phyloP scores from a whole-genome alignment of 2,329 filamentous ascomycete genomes.

The Cladophialophora yegresii region DNA sequence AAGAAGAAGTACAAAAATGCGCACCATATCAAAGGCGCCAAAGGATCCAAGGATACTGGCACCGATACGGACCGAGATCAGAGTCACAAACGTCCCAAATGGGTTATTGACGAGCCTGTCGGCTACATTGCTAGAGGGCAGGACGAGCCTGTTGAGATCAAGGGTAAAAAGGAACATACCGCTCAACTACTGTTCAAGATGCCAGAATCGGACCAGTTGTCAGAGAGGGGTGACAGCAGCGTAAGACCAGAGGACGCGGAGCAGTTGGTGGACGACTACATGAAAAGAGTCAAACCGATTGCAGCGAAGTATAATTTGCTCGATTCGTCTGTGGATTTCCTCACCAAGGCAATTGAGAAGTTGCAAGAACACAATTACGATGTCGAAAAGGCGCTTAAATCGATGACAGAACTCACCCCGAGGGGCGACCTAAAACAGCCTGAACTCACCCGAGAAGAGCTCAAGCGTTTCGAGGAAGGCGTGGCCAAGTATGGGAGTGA shows the following conservation, averaged over 20 bases:
- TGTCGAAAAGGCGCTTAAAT: constrained; percentile 67
- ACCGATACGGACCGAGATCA: constrained; percentile 80
- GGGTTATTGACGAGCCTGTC: constrained; percentile 86
- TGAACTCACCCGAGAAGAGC: constrained; percentile 71
- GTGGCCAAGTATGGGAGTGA: constrained; percentile 90
- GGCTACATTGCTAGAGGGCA: constrained; percentile 85
- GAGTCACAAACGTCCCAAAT: constrained; percentile 81
- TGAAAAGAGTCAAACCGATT: constrained; percentile 67
- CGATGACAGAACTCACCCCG: constrained; percentile 67
- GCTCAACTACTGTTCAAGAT: constrained; percentile 78
- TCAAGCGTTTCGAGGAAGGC: constrained; percentile 89
- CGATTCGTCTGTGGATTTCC: constrained; percentile 77
- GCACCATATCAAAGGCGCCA: constrained; percentile 71
- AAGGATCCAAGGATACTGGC: constrained; percentile 75
- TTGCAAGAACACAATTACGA: constrained; percentile 74
- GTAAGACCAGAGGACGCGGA: constrained; percentile 47
- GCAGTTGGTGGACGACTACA: constrained; percentile 72
- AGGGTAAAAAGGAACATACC: constrained; percentile 73
- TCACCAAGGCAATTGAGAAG: constrained; percentile 77
- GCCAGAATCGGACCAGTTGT: constrained; percentile 56
- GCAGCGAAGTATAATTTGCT: constrained; percentile 70
- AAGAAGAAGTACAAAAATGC: constrained; percentile 72
- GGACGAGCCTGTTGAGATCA: constrained; percentile 62
- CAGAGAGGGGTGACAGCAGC: constrained; percentile 48
- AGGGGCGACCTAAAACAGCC: constrained; percentile 79